Percentiles rank a stretch among this genome's conserved stretches.
Conservation (phyloP, 108 stramenopile genomes). For the Cyclotella baltica region DNA sequence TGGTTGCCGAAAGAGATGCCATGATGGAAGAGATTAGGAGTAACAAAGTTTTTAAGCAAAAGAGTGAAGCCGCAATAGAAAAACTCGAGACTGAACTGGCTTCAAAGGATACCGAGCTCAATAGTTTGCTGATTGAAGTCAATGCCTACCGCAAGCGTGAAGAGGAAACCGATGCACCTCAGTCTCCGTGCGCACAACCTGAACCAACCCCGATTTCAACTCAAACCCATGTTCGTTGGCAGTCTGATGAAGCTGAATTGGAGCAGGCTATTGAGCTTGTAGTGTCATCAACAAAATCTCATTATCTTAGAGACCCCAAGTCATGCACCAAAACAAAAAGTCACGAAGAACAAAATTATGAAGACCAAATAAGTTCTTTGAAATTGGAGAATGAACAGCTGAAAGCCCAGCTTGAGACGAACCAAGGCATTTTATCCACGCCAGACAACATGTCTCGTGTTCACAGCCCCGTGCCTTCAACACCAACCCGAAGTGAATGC, state of each 20-base stretch:
- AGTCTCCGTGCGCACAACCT: neutral
- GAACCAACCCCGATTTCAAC: neutral
- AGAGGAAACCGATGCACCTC: neutral
- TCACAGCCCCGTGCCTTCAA: neutral
- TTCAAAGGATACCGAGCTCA: neutral
- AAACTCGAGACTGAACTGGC: neutral
- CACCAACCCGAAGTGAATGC: neutral
- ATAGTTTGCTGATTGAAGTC: neutral
- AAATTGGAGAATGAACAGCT: neutral
- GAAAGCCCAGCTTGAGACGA: neutral
- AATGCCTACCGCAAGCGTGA: neutral
- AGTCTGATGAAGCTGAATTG: neutral
- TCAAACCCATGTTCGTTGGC: neutral
- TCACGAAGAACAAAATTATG: neutral
- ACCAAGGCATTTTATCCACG: neutral
- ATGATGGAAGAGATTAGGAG: neutral
- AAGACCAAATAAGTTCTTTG: neutral
- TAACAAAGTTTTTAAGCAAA: neutral
- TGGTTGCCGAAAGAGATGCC: neutral
- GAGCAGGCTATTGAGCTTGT: conserved; percentile 3
- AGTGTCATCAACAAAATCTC: neutral
- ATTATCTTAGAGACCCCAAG: neutral
- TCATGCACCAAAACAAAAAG: neutral
- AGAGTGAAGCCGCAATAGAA: neutral
- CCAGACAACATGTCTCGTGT: neutral